Conservation (phyloP, 805 yeast species). For the Kluyveromyces lactis region DNA sequence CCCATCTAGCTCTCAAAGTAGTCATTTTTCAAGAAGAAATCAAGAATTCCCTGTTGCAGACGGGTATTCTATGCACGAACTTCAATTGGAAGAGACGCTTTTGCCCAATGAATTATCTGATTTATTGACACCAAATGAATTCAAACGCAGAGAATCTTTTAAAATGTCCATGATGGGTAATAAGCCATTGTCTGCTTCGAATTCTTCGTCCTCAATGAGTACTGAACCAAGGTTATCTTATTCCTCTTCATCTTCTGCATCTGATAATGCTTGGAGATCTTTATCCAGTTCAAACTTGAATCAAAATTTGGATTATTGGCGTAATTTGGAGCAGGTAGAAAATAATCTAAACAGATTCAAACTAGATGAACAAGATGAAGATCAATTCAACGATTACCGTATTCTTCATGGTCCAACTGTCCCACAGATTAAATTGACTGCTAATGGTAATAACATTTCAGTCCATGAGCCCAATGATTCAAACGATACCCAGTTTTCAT, state of each 20-base stretch:
- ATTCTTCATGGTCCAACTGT: neutral
- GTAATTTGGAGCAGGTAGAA: conserved; percentile 5
- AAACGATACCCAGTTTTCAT: conserved; percentile 10
- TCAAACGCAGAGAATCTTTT: conserved; percentile 54
- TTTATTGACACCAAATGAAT: conserved; percentile 72
- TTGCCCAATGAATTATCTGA: conserved; percentile 80
- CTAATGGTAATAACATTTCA: too few species aligned
- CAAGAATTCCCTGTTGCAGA: neutral
- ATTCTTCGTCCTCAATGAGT: neutral
- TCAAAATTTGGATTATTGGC: conserved; percentile 3
- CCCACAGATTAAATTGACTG: neutral
- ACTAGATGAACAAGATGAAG: conserved; percentile 11
- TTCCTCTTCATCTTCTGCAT: conserved; percentile 3
- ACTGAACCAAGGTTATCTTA: neutral
- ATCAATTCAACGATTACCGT: neutral
- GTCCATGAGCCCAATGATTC: neutral
- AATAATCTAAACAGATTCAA: conserved; percentile 10
- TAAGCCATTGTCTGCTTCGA: neutral
- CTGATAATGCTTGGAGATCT: conserved; percentile 1
- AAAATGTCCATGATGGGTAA: neutral
- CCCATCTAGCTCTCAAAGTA: neutral
- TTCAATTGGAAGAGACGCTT: conserved; percentile 14
- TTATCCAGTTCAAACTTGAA: neutral
- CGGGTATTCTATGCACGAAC: neutral
- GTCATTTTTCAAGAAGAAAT: neutral